A percentile compares a stretch with the other conserved stretches of the same genome.
Evolutionary conservation across 164 flowering plant species (phyloP).

Genomic region (Magnolia officinalis): DNA sequence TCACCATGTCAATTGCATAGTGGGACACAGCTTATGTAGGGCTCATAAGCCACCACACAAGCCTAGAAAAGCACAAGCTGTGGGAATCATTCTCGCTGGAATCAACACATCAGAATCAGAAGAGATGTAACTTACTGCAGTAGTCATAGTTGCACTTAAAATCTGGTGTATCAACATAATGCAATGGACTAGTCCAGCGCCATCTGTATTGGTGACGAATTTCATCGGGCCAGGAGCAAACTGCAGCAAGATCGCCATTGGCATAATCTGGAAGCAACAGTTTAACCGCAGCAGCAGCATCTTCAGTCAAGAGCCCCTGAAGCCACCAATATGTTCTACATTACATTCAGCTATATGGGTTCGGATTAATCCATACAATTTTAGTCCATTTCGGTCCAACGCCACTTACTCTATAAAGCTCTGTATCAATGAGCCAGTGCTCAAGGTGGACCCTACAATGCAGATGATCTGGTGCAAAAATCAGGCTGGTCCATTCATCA

Average conservation of each 20-base stretch:
- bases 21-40: neutral
- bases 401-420: too few species aligned
- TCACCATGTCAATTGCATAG: neutral
- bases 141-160: constrained; percentile 82
- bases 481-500: too few species aligned
- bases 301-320: constrained; percentile 63
- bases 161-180: constrained; percentile 87
- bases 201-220: constrained; percentile 39
- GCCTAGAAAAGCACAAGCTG: neutral
- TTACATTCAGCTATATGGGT: neutral
- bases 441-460: neutral
- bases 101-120: neutral
- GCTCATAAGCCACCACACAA: neutral
- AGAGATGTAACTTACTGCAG: constrained; percentile 54
- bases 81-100: neutral
- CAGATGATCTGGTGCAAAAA: neutral
- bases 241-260: constrained; percentile 75
- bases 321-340: constrained; percentile 3
- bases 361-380: neutral
- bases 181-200: constrained; percentile 82
- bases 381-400: neutral
- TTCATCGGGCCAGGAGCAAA: constrained; percentile 94
- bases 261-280: constrained; percentile 75
- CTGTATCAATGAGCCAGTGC: neutral
- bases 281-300: constrained; percentile 59